A percentile compares a stretch with the other conserved stretches of the same genome.
These are phyloP conservation scores for Yamadazyma songkhlaensis DNA, from an alignment of 1,139 yeast species.

Conservation along the genomic window DNA sequence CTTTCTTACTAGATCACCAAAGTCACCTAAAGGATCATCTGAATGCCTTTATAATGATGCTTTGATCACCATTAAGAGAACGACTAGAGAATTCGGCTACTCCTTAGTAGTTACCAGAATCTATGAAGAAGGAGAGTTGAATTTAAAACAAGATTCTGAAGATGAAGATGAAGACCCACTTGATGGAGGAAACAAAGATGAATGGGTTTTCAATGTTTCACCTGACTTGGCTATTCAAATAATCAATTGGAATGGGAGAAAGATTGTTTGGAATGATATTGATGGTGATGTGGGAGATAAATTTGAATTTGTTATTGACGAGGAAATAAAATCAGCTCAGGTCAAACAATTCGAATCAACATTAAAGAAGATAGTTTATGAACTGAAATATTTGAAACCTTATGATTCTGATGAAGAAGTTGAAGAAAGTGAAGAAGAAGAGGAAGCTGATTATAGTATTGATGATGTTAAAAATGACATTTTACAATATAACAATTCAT, in stretches of 20 bases:
- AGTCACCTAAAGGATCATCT: slow-evolving; percentile 80
- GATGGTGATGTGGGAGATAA: slow-evolving; percentile 86
- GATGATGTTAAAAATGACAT: slow-evolving; percentile 14
- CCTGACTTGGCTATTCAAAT: slow-evolving; percentile 55
- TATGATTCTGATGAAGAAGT: slow-evolving; percentile 5
- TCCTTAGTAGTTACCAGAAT: slow-evolving; percentile 73
- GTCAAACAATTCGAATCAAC: slow-evolving; percentile 64
- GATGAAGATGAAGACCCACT: slow-evolving; percentile 41
- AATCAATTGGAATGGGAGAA: slow-evolving; percentile 17
- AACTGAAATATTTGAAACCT: slow-evolving; percentile 58
- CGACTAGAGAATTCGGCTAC: slow-evolving; percentile 63
- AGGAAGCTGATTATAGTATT: slow-evolving; percentile 8
- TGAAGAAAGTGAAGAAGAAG: slow-evolving; percentile 3
- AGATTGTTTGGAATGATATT: slow-evolving; percentile 73
- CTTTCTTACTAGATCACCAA: slow-evolving; percentile 67
- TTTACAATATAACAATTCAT: background rate
- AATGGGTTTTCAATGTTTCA: slow-evolving; percentile 66
- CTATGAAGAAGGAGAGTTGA: slow-evolving; percentile 63
- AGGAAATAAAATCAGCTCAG: slow-evolving; percentile 52
- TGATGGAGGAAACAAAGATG: slow-evolving; percentile 45
- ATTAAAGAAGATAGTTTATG: slow-evolving; percentile 70
- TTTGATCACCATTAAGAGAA: slow-evolving; percentile 65
- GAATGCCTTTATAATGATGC: slow-evolving; percentile 88
- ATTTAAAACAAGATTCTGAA: slow-evolving; percentile 32
- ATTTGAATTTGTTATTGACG: slow-evolving; percentile 77